phyloP scores from a whole-genome alignment of 1,284 basidiomycete genomes.

The Leccinum cinnamomeum region DNA sequence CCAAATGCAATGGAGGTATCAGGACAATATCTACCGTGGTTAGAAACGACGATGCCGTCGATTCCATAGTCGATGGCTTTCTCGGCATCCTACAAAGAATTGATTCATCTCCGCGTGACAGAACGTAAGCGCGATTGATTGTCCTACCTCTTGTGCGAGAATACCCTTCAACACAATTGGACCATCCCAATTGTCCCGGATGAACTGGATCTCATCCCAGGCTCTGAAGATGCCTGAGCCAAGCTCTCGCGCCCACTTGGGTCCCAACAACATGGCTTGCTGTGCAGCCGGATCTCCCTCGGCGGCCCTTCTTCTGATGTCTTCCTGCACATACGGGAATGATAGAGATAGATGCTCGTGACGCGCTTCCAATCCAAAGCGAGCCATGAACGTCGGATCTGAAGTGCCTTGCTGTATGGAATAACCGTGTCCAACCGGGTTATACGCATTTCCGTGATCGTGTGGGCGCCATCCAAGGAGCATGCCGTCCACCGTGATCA shows the following conservation, averaged over 20 bases:
- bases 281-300: constrained; percentile 50
- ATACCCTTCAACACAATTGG: constrained; percentile 73
- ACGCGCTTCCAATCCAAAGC: constrained; percentile 44
- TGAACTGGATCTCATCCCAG: constrained; percentile 66
- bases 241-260: constrained; percentile 55
- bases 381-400: constrained; percentile 72
- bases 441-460: constrained; percentile 58
- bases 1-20: neutral
- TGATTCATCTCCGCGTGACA: neutral
- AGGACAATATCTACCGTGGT: constrained; percentile 57
- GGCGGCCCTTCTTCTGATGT: constrained; percentile 39
- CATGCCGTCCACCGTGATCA: constrained; percentile 72
- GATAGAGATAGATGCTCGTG: constrained; percentile 44
- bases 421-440: constrained; percentile 62
- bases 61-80: constrained; percentile 63
- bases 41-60: constrained; percentile 79
- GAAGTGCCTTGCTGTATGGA: constrained; percentile 58
- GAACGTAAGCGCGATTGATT: neutral
- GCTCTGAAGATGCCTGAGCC: constrained; percentile 57
- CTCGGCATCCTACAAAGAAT: constrained; percentile 59
- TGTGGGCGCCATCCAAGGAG: constrained; percentile 67
- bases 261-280: constrained; percentile 46
- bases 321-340: constrained; percentile 58
- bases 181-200: constrained; percentile 69
- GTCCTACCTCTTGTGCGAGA: constrained; percentile 45